phyloP scores from a whole-genome alignment of 2,329 filamentous ascomycete species.

The Sarocladium oryzae region DNA sequence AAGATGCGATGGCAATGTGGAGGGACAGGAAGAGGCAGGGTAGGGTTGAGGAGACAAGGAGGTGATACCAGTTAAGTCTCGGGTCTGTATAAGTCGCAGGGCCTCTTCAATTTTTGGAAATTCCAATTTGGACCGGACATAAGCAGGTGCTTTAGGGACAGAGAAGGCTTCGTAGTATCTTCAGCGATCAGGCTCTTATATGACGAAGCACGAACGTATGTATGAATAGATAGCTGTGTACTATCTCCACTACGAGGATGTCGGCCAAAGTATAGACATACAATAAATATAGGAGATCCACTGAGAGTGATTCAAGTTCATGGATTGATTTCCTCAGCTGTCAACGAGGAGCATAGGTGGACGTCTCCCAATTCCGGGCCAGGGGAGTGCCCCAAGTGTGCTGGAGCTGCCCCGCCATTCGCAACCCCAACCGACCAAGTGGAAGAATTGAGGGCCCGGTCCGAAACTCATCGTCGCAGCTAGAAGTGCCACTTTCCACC shows the following conservation, averaged over 20 bases:
- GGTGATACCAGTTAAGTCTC: neutral
- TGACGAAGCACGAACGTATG: no score
- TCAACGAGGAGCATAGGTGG: no score
- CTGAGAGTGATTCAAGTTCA: no score
- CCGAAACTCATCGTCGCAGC: constrained; percentile 6
- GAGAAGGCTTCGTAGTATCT: no score
- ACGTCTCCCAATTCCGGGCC: no score
- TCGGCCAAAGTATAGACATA: neutral
- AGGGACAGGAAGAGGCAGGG: constrained; percentile 27
- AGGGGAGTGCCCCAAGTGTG: no score
- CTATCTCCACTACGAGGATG: neutral
- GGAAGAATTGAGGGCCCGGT: constrained; percentile 7
- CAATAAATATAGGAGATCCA: no score
- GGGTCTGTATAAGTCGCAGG: neutral
- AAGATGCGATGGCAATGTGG: constrained; percentile 61
- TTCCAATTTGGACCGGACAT: no score
- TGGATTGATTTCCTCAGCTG: no score
- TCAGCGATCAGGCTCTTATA: no score
- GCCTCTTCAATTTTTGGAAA: no score
- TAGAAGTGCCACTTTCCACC: neutral
- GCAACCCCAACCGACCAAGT: neutral
- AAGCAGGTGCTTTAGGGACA: no score
- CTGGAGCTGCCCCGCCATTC: neutral
- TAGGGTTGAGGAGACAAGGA: neutral
- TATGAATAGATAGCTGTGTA: neutral